Evolutionary conservation across 1,284 basidiomycete genomes (phyloP).

Genomic region (Veloboletus limbatus): DNA sequence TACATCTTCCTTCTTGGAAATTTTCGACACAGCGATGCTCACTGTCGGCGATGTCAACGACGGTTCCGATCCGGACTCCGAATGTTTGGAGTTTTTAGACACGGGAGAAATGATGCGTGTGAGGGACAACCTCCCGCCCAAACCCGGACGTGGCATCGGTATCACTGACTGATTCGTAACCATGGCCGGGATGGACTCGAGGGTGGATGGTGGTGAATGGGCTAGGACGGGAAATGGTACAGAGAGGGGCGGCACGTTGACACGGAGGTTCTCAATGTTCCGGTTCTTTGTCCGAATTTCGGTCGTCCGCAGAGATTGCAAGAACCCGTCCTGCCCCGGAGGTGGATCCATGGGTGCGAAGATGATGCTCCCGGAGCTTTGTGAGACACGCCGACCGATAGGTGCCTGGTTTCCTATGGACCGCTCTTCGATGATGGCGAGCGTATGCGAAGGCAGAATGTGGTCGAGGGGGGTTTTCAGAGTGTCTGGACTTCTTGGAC

Average conservation of each 20-base stretch:
- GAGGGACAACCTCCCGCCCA: constrained; percentile 24
- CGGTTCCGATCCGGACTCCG: constrained; percentile 8
- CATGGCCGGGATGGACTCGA: constrained; percentile 8
- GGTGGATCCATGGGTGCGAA: constrained; percentile 22
- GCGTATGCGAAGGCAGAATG: constrained; percentile 9
- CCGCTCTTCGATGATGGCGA: constrained; percentile 32
- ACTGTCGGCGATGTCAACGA: constrained; percentile 20
- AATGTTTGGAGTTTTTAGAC: constrained; percentile 15
- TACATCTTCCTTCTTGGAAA: constrained; percentile 18
- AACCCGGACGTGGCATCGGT: constrained; percentile 9
- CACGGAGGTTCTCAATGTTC: constrained; percentile 32
- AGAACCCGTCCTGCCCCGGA: constrained; percentile 4
- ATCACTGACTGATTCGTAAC: constrained; percentile 3
- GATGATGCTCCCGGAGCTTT: constrained; percentile 25
- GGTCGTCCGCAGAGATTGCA: neutral
- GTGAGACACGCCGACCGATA: constrained; percentile 13
- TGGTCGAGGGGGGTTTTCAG: constrained; percentile 29
- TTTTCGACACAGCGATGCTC: constrained; percentile 10
- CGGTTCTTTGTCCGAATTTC: constrained; percentile 27
- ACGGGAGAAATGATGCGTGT: constrained; percentile 29
- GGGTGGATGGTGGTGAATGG: constrained; percentile 17
- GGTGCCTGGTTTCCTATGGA: neutral
- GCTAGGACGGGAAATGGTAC: constrained; percentile 17
- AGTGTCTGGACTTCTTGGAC: constrained; percentile 36
- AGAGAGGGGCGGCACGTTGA: constrained; percentile 26